phyloP scores from a whole-genome alignment of 148 eudicot species.

The Chenopodium formosanum region DNA sequence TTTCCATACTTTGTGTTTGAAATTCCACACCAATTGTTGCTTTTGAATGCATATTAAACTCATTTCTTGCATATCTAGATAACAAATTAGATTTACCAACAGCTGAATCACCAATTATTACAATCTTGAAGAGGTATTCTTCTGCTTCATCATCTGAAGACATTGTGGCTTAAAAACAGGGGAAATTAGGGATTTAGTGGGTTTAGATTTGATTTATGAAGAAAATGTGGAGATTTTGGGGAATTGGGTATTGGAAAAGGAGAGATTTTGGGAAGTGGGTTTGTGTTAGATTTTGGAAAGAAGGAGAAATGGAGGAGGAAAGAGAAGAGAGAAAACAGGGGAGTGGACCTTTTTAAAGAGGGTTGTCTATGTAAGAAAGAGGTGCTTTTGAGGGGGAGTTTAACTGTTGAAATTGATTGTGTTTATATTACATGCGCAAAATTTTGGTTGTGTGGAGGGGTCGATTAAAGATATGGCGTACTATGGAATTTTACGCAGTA shows the following conservation, averaged over 20 bases:
- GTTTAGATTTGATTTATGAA: not conserved
- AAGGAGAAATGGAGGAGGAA: conserved; percentile 6
- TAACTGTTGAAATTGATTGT: too few relatives aligned
- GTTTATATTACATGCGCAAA: too few relatives aligned
- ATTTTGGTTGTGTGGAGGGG: too few relatives aligned
- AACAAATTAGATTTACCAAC: conserved; percentile 62
- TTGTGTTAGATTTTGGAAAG: conserved; percentile 19
- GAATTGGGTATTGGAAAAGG: conserved; percentile 22
- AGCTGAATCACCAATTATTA: conserved; percentile 64
- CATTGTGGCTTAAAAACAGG: conserved; percentile 15
- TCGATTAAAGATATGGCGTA: too few relatives aligned
- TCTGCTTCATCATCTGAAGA: conserved; percentile 66
- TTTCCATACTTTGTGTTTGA: conserved; percentile 57
- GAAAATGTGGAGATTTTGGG: conserved; percentile 10
- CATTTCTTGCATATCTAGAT: conserved; percentile 54
- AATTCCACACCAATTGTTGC: conserved; percentile 68
- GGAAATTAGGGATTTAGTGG: not conserved
- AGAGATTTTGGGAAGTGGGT: conserved; percentile 29
- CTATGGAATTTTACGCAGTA: too few relatives aligned
- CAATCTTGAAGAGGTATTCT: conserved; percentile 65
- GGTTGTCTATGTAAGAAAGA: not conserved
- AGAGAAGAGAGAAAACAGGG: conserved; percentile 5
- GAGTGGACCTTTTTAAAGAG: conserved; percentile 13
- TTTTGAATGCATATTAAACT: conserved; percentile 55
- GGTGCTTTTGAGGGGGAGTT: too few relatives aligned